Percentiles rank a stretch among this genome's conserved stretches.
Evolutionary conservation across 1,284 basidiomycete species (phyloP).

Genomic region (Crepidotus sp.): DNA sequence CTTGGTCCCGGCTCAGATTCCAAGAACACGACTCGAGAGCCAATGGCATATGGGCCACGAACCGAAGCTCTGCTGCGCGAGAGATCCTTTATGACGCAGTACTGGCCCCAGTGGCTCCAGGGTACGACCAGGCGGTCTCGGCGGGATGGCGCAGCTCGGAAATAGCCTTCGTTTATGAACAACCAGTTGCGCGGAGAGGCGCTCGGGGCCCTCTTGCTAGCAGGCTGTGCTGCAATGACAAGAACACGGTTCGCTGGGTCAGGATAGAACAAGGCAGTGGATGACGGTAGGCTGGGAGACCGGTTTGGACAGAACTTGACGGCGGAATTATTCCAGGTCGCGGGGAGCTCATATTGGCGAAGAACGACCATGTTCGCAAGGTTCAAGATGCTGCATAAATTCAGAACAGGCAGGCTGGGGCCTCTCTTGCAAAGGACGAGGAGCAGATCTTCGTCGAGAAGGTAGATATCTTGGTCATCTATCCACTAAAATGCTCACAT

Average conservation of each 20-base stretch:
- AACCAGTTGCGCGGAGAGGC: constrained; percentile 28
- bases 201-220: constrained; percentile 18
- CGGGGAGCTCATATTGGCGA: constrained; percentile 41
- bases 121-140: constrained; percentile 30
- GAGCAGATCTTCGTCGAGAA: constrained; percentile 34
- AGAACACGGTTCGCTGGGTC: constrained; percentile 37
- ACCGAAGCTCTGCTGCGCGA: constrained; percentile 21
- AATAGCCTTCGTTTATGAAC: constrained; percentile 37
- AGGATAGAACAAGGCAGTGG: constrained; percentile 36
- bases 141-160: constrained; percentile 30
- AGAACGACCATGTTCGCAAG: constrained; percentile 30
- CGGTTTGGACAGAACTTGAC: constrained; percentile 34
- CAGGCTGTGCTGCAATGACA: constrained; percentile 31
- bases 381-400: constrained; percentile 37
- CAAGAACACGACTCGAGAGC: constrained; percentile 35
- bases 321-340: constrained; percentile 30
- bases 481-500: constrained; percentile 30
- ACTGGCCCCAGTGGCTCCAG: constrained; percentile 38
- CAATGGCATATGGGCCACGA: constrained; percentile 31
- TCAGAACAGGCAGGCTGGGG: constrained; percentile 26
- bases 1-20: constrained; percentile 25
- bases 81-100: constrained; percentile 36
- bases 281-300: constrained; percentile 25
- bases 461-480: constrained; percentile 35
- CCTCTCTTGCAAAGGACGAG: constrained; percentile 31